A percentile compares a stretch with the other conserved stretches of the same genome.
These are phyloP conservation scores for Solanum chacoense DNA, from an alignment of 305 asterid genomes.

Conservation along the genomic window DNA sequence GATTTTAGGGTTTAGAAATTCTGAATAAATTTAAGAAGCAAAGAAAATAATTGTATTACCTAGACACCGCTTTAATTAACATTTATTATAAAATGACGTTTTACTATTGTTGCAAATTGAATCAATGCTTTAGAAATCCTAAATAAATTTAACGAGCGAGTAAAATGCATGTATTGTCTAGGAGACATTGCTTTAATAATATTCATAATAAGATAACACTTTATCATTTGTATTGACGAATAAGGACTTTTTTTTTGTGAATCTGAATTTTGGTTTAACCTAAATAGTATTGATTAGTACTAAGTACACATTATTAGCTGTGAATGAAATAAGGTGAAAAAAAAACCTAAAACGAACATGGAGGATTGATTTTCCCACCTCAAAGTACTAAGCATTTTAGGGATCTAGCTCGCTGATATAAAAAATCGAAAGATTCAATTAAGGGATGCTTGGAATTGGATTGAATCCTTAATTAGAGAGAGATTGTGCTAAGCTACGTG, in stretches of 20 bases:
- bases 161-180: background rate
- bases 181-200: background rate
- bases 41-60: background rate
- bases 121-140: background rate
- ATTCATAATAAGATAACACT: background rate
- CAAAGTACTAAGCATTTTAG: background rate
- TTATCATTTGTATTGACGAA: background rate
- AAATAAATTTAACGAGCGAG: background rate
- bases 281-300: background rate
- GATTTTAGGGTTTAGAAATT: background rate
- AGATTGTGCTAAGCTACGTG: too few species aligned
- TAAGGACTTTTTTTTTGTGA: background rate
- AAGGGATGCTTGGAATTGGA: rapidly evolving
- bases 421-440: too few species aligned
- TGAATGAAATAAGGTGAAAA: background rate
- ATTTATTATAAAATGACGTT: too few species aligned
- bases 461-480: too few species aligned
- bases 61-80: background rate
- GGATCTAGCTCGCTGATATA: too few species aligned
- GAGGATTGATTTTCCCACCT: background rate
- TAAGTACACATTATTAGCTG: background rate
- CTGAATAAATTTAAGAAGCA: background rate
- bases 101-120: background rate
- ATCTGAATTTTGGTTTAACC: background rate
- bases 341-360: background rate